Conservation (phyloP, 108 stramenopile species). For the Parietichytrium sp. region DNA sequence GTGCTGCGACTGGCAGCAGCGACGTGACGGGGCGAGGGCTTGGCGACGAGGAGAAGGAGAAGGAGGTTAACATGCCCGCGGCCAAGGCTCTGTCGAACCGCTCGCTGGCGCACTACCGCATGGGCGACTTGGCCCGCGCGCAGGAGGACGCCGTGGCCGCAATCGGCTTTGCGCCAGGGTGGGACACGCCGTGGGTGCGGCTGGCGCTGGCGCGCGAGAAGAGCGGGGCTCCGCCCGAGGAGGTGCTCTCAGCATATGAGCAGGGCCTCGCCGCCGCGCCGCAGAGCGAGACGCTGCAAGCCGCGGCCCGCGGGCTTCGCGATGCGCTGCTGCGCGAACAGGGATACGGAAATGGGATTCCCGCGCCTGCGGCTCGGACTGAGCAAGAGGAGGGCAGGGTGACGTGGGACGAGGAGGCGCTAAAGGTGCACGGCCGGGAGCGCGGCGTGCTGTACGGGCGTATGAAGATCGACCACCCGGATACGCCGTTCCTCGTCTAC, state of each 20-base stretch:
- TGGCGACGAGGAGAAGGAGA: too few relatives aligned
- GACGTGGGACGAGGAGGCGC: background rate
- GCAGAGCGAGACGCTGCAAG: background rate
- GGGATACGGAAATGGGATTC: background rate
- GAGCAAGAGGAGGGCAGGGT: background rate
- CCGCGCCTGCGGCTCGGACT: background rate
- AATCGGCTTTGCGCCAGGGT: background rate
- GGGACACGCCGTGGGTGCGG: background rate
- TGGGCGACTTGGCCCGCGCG: background rate
- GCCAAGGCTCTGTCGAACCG: background rate
- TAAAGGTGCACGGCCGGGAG: background rate
- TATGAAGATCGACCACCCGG: constrained; percentile 34
- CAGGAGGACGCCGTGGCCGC: background rate
- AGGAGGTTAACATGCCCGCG: background rate
- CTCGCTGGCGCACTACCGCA: constrained; percentile 28
- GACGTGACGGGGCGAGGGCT: too few relatives aligned
- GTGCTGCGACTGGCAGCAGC: too few relatives aligned
- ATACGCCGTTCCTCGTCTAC: constrained; percentile 19
- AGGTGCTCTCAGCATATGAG: constrained; percentile 8
- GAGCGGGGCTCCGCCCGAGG: background rate
- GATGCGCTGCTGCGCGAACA: background rate
- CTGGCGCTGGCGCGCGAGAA: constrained; percentile 10
- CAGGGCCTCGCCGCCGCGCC: background rate
- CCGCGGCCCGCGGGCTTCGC: background rate
- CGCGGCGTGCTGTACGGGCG: constrained; percentile 31